phyloP scores from a whole-genome alignment of 2,329 filamentous ascomycete species.

The Botrytis elliptica region DNA sequence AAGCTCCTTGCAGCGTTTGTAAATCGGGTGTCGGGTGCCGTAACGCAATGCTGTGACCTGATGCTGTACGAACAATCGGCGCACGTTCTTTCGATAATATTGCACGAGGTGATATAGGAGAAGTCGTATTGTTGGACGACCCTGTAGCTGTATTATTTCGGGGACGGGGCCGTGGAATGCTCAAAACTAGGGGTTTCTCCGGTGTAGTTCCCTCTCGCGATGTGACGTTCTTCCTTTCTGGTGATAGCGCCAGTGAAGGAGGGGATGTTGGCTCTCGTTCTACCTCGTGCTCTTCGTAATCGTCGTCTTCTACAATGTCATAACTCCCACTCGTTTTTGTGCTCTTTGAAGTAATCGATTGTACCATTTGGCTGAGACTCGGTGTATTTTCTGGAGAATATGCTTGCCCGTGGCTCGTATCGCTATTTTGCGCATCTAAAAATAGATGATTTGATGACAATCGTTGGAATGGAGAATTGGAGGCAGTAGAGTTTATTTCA shows the following conservation, averaged over 20 bases:
- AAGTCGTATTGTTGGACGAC: constrained; percentile 20
- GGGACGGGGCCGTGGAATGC: constrained; percentile 27
- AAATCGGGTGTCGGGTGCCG: constrained; percentile 62
- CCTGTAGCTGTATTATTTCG: constrained; percentile 29
- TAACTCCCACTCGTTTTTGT: constrained; percentile 26
- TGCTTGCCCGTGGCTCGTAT: constrained; percentile 25
- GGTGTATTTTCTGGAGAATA: constrained; percentile 12
- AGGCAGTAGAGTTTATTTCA: constrained; percentile 6
- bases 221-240: constrained; percentile 18
- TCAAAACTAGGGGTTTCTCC: constrained; percentile 23
- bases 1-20: constrained; percentile 60
- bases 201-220: constrained; percentile 12
- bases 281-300: constrained; percentile 23
- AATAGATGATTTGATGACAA: constrained; percentile 27
- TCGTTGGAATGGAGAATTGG: constrained; percentile 19
- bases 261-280: constrained; percentile 10
- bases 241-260: constrained; percentile 14
- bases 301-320: constrained; percentile 30
- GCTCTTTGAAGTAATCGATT: constrained; percentile 25
- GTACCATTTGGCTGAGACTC: constrained; percentile 23
- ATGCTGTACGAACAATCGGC: constrained; percentile 34
- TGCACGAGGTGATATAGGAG: constrained; percentile 21
- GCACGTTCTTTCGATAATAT: constrained; percentile 21
- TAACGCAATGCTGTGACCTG: constrained; percentile 39
- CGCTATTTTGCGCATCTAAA: constrained; percentile 27